phyloP scores from a whole-genome alignment of 2,329 filamentous ascomycete genomes.

The Fusarium brachygibbosum region DNA sequence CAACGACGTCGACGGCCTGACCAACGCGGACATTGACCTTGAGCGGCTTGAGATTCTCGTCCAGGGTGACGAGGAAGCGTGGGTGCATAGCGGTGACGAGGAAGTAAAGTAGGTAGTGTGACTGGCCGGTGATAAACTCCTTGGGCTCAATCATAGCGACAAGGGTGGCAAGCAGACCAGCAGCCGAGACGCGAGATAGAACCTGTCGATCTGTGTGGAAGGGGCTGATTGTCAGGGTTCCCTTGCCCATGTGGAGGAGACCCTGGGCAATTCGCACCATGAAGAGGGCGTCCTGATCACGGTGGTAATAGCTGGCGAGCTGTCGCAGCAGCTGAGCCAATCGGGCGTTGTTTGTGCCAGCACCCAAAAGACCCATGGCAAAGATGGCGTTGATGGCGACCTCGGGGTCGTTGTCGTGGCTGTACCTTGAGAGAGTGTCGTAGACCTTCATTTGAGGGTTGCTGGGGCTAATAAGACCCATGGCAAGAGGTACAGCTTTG shows the following conservation, averaged over 20 bases:
- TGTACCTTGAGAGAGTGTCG: conserved; percentile 96
- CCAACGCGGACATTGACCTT: conserved; percentile 97
- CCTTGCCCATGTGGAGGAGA: conserved; percentile 98
- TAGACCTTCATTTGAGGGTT: conserved; percentile 99
- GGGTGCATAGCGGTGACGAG: conserved; percentile 97
- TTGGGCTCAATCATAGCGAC: conserved; percentile 97
- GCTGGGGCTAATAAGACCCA: conserved; percentile 96
- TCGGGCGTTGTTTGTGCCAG: conserved; percentile 97
- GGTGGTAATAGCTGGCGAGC: conserved; percentile 97
- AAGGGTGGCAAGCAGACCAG: conserved; percentile 89
- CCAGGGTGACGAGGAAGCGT: conserved; percentile 93
- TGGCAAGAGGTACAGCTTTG: conserved; percentile 93
- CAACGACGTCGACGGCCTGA: conserved; percentile 97
- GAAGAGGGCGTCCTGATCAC: conserved; percentile 95
- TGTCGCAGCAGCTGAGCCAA: conserved; percentile 94
- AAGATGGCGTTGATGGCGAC: conserved; percentile 99
- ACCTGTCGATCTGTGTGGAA: conserved; percentile 99
- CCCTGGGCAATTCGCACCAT: conserved; percentile 99
- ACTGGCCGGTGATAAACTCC: conserved; percentile 76
- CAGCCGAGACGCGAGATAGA: conserved; percentile 89
- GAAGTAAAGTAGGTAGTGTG: conserved; percentile 97
- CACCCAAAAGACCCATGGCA: conserved; percentile 96
- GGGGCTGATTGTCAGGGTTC: conserved; percentile 94
- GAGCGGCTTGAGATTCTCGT: conserved; percentile 92
- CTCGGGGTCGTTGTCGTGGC: conserved; percentile 98